Evolutionary conservation across 2,329 filamentous ascomycete genomes (phyloP), one percentile per base, ranked within the genome.

Genomic region (Chaetomiaceae sp.): DNA sequence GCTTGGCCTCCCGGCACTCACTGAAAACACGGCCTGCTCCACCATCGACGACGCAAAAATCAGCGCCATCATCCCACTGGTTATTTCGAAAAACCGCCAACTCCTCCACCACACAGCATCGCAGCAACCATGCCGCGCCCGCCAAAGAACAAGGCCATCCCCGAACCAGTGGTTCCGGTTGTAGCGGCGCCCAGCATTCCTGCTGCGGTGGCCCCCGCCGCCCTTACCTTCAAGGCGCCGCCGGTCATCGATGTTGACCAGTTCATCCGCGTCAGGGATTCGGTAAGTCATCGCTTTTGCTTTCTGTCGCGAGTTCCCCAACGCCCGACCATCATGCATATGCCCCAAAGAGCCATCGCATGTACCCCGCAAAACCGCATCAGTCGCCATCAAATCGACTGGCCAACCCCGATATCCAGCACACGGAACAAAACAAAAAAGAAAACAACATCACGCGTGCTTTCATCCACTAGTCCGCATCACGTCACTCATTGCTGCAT

Each of bases 231-330:
- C 37, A 56, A 52, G 54, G 67, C 66, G 29, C 66, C 51, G 64
- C 69, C 75, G 62, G 71, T 75, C 37, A 81, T 87, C 59, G 82
- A 89, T 57, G 78, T 87, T 53, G 85, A 89, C 54, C 86, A 89
- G 69, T 92, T 92, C 68, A 79, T 89, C 56, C 79, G 85, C 66
- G 89, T 90, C 44, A 82, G 89, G 65, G 89, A 95, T 68, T 85
- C 83, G 68, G 90, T 95, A 84, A 80, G 87, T 74, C 53, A 49
- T 51, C 45, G 23, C 46, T 38, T 54, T 53, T 32, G 23, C n/a
- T 54, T 46, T 45, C 49, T 30, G 25, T 14, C 51, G 23, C 18
- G 8, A 38, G 20, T 45, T 40, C 33, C 33, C 33, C 42, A 41
- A 18, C 42, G 32, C 16, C 21, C 36, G 18, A 51, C 20, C 32